Conservation (phyloP, 371 early-diverging fungal species). For the Mucor plumbeus region DNA sequence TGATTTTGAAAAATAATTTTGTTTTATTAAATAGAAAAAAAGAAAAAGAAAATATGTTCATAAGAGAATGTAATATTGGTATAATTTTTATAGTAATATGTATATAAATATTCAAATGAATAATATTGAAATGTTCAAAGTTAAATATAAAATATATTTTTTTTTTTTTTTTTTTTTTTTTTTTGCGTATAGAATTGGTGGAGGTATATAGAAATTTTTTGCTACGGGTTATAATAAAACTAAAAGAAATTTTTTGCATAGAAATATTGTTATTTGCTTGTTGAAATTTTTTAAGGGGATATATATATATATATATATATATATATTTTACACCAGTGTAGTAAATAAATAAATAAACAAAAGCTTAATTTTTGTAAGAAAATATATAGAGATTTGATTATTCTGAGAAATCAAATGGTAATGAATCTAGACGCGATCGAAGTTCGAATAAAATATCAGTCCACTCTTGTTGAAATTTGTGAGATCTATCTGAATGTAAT, state of each 20-base stretch:
- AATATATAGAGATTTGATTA: background rate
- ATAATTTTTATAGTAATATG: background rate
- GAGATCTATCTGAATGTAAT: constrained; percentile 17
- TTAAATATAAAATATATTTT: background rate
- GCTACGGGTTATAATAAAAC: background rate
- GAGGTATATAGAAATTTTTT: background rate
- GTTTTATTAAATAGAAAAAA: background rate
- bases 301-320: background rate
- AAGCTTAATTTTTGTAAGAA: background rate
- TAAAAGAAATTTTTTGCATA: background rate
- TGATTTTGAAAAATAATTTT: background rate
- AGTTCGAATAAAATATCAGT: constrained; percentile 30
- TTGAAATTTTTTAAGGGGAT: background rate
- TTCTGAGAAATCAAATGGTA: constrained; percentile 20
- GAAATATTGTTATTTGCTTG: constrained; percentile 8
- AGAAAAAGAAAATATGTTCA: background rate
- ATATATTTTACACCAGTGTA: background rate
- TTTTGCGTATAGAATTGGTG: background rate
- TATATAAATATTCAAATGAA: background rate
- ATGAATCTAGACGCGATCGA: constrained; percentile 24
- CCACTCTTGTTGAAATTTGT: constrained; percentile 33
- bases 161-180: background rate
- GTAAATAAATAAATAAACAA: constrained; percentile 7
- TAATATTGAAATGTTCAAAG: background rate
- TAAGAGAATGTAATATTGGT: background rate